phyloP scores from a whole-genome alignment of 306 rosid species.

The Medicago ruthenica region DNA sequence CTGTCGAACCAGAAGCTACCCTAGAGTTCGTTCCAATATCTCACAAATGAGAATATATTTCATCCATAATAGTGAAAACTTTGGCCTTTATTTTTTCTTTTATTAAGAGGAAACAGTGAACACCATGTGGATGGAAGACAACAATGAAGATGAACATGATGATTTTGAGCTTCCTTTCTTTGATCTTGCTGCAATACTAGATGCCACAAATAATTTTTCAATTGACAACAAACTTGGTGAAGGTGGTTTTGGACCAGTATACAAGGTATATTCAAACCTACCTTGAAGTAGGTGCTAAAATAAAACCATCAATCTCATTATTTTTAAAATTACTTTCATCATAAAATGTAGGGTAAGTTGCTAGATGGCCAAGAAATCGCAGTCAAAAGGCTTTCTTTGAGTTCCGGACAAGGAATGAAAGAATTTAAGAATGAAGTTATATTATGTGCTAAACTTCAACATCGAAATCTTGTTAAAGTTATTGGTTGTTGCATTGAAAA shows the following conservation, averaged over 20 bases:
- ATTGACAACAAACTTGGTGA: not conserved
- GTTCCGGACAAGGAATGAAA: not conserved
- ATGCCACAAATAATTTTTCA: not conserved
- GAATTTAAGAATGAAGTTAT: slow-evolving; percentile 6
- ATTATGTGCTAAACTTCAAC: slow-evolving; percentile 9
- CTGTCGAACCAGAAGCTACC: no score
- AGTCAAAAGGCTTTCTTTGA: not conserved
- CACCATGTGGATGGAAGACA: not conserved
- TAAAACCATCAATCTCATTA: not conserved
- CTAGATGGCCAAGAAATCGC: not conserved
- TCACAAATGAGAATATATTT: not conserved
- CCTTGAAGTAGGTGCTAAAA: not conserved
- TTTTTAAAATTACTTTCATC: not conserved
- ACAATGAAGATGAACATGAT: not conserved
- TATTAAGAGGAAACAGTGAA: not conserved
- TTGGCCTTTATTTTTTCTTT: no score
- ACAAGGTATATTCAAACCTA: not conserved
- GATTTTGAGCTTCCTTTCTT: not conserved
- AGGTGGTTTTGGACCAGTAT: slow-evolving; percentile 12
- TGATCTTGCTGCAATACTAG: not conserved
- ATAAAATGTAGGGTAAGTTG: not conserved
- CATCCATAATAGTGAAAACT: not conserved
- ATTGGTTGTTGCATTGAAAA: slow-evolving; percentile 10
- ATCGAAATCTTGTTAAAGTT: slow-evolving; percentile 6
- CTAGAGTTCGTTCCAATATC: no score